Evolutionary conservation across 2,329 filamentous ascomycete species (phyloP), one percentile per base, ranked within the genome.

Genomic region (Aureobasidium sp.): DNA sequence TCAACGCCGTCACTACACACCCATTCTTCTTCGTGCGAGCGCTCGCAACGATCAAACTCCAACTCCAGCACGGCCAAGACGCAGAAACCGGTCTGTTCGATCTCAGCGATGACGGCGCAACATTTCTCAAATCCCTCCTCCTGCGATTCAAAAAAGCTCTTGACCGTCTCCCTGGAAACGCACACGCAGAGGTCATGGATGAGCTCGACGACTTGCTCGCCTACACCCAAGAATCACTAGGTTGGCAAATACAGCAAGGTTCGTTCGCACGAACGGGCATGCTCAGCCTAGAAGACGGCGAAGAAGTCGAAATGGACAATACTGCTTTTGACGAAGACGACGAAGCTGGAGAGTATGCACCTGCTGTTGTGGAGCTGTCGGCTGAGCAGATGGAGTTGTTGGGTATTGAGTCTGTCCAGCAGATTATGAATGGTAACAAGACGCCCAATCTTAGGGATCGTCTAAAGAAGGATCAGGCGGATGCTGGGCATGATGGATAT

Each of bases 261-360:
- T 24, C 39, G 3, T 75, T 79, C 58, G 71, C 81, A 17, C 75
- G 75, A 57, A 73, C 72, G 21, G 81, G 81, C 0, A 75, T 82
- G 68, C 59, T 84, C 27, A 74, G 80, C 57, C 62, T 84, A 51
- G 81, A 84, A 62, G 81, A 84, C 61, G 81, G 81, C 14, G 81
- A 84, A 64, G 70, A 74, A 57, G 75, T 84, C 3, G 79, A 81
- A 58, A 71, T 84, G 71, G 79, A 81, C 17, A 64, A 62, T 3
- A 66, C 63, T 19, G 60, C 58, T 5, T 65, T 70, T 34, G 80
- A 82, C 39, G 78, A 79, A 60, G 79, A 83, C 17, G 80, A 84
- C 47, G 81, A 84, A 65, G 76, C 73, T 11, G 81, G 81, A 10
- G 81, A 85, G 59, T 84, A 81, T 71, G 81, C 81, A 25, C 81